phyloP scores from a whole-genome alignment of 2,329 filamentous ascomycete genomes.

The Aspergillus nomiae region DNA sequence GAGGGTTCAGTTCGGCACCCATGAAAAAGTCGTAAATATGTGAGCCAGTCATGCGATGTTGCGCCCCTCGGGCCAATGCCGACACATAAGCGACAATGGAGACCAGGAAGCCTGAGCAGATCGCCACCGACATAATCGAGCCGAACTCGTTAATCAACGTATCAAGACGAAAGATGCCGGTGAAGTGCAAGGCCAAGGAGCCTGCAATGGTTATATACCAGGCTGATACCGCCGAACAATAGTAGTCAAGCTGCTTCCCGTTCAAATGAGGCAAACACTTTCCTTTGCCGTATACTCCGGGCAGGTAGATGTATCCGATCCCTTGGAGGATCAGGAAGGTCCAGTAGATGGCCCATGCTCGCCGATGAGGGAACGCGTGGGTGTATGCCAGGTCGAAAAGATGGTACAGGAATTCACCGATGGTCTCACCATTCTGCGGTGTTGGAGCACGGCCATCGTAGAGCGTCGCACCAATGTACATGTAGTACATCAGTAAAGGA shows the following conservation, averaged over 20 bases:
- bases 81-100: slow-evolving; percentile 82
- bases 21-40: slow-evolving; percentile 87
- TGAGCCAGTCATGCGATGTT: slow-evolving; percentile 87
- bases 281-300: slow-evolving; percentile 82
- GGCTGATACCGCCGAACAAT: slow-evolving; percentile 83
- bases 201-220: slow-evolving; percentile 82
- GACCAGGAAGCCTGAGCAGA: slow-evolving; percentile 82
- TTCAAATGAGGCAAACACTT: slow-evolving; percentile 81
- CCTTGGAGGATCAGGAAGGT: slow-evolving; percentile 82
- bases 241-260: slow-evolving; percentile 85
- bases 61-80: slow-evolving; percentile 74
- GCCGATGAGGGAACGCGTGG: slow-evolving; percentile 76
- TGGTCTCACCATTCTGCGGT: slow-evolving; percentile 64
- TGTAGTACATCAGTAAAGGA: slow-evolving; percentile 94
- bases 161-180: slow-evolving; percentile 81
- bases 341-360: slow-evolving; percentile 95
- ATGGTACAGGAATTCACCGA: slow-evolving; percentile 69
- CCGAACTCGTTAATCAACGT: slow-evolving; percentile 94
- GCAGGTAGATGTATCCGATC: slow-evolving; percentile 78
- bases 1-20: slow-evolving; percentile 81
- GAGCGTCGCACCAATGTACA: slow-evolving; percentile 94
- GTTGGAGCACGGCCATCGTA: slow-evolving; percentile 80
- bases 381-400: slow-evolving; percentile 73
- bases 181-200: slow-evolving; percentile 71
- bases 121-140: slow-evolving; percentile 86